Base-by-base conservation (phyloP, 176 grass and related monocot species). In the Phyllostachys edulis region DNA sequence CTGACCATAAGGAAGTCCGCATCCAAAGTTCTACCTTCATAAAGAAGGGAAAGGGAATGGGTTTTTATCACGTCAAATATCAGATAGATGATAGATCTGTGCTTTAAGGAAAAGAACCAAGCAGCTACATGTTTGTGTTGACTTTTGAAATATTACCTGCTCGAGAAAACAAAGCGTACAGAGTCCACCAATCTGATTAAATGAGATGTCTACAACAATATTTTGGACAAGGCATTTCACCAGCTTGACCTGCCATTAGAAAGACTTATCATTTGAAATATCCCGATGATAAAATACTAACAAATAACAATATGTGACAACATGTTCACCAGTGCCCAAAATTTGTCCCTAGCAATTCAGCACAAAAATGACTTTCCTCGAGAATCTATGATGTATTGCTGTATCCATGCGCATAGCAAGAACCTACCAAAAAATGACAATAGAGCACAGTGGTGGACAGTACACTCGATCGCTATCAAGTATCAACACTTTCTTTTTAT, bases 151-250 rank as follows among this genome's bases (percentile, higher is more conserved):
- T 45, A 79, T 71, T 90, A 97, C 95, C 92, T 93, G 54, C 78
- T 97, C 90, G 23, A 98, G 95, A 81, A 98, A 98, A 92, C 95
- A 95, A 84, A 98, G 92, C 4, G 92, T 95, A 78, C 74, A 91
- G 24, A 95, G 87, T 67, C 92, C 95, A 37, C 92, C 95, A 60
- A 95, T 88, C 84, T 98, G 95, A 93, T 98, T 98, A 68, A 95
- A 93, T n/a, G 95, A 91, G 47, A 95, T 98, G 74, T 98, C 95
- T 39, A 98, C 90, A 54, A 91, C 85, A 49, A 95, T 98, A 71
- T 98, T 93, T 75, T 98, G 87, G 34, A 98, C 92, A 38, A 93
- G 36, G 71, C 95, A 98, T 91, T 98, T 98, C 38, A 98, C 89
- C 79, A 98, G 85, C 69, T 95, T 95, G 42, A 98, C 90, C 95